Evolutionary conservation across 441 rosid genomes (phyloP).

Genomic region (Aquilaria agallochum): DNA sequence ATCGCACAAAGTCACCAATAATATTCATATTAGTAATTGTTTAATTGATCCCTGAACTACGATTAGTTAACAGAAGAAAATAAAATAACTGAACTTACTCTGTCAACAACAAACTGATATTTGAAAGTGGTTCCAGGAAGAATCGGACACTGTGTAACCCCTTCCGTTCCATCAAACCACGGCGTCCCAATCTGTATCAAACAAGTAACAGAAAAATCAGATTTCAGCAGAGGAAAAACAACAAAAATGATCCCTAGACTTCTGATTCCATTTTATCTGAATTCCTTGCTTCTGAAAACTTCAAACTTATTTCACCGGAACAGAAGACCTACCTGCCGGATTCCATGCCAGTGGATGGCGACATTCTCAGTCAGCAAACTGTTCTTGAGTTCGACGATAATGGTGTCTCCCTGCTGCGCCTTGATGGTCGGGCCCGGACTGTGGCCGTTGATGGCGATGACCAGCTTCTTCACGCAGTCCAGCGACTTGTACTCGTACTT

Average conservation of each 20-base stretch:
- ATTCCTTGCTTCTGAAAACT: background rate
- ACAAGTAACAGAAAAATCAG: background rate
- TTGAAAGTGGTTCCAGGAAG: constrained; percentile 66
- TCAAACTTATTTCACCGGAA: background rate
- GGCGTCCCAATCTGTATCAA: constrained; percentile 39
- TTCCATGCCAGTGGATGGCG: constrained; percentile 90
- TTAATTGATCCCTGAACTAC: background rate
- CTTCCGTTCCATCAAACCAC: constrained; percentile 65
- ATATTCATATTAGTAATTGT: background rate
- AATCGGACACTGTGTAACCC: constrained; percentile 76
- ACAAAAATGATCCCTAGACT: background rate
- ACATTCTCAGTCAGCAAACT: constrained; percentile 53
- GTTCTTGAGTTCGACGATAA: constrained; percentile 63
- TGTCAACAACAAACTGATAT: constrained; percentile 63
- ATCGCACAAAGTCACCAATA: background rate
- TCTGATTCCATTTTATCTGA: background rate
- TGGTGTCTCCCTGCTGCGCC: constrained; percentile 59
- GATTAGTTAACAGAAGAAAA: too few species aligned
- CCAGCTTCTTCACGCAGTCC: constrained; percentile 54
- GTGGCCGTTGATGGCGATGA: constrained; percentile 46
- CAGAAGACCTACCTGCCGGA: constrained; percentile 44
- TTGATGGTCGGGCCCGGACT: constrained; percentile 64
- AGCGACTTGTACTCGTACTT: constrained; percentile 65
- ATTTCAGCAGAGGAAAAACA: background rate
- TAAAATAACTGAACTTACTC: constrained; percentile 29